Base-by-base conservation (phyloP, 805 yeast genomes). In the Saturnispora galanensis region DNA sequence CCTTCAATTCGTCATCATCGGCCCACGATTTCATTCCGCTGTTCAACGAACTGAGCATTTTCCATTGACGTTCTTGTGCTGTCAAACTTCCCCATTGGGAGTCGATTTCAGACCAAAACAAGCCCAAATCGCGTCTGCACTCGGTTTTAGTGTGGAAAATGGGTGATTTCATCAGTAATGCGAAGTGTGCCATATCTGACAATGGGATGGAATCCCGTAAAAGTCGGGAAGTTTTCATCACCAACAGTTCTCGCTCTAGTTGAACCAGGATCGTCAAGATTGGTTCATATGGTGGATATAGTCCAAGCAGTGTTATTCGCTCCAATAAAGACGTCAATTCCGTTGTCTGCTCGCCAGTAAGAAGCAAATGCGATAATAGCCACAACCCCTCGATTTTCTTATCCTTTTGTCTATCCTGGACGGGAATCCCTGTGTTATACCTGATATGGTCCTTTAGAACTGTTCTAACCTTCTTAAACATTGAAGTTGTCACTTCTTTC, bases 161-260 rank as follows among this genome's bases (percentile, higher is more conserved):
- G 16, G 36, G 35, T 11, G 52, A 48, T 33, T 51, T 49, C 5
- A 50, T 39, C 5, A 49, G 37, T 3, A 58, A 31, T 37, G 62
- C 61, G 43, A 56, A 62, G 17, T 56, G 45, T 9, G 58, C 62
- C 46, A 60, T 57, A 31, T 58, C 61, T 10, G 63, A 56, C 6
- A 53, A 36, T 10, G 58, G 60, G 18, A 51, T 48, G 7, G 57
- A 51, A 11, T 48, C 52, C 11, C 52, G 49, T 16, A 62, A 43
- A 26, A 62, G 46, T 18, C 42, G 36, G 5, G 51, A 50, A 13
- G 45, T 38, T 35, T 38, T 46, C 13, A 50, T 35, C 9, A 32
- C 35, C 1, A 46, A 12, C 11, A 50, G 16, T 9, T 18, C 34
- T 1, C 28, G 12, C 39, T 50, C 51, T 12, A 34, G 46, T 2